phyloP scores from a whole-genome alignment of 805 yeast species.

The Barnettozyma botsteinii region DNA sequence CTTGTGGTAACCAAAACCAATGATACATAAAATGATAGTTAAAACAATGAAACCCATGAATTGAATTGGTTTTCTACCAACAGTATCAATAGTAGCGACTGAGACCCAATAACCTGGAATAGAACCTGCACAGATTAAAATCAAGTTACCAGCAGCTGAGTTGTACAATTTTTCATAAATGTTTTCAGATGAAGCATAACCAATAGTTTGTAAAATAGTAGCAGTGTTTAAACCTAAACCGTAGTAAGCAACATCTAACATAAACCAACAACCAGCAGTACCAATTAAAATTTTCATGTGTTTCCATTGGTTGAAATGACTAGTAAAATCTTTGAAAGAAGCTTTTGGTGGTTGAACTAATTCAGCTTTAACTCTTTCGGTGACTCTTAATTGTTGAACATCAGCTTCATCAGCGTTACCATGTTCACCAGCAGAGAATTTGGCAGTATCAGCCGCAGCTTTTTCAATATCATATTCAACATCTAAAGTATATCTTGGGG shows the following conservation, averaged over 20 bases:
- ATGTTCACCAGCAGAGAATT: constrained; percentile 42
- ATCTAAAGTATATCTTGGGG: constrained; percentile 87
- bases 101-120: constrained; percentile 91
- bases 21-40: constrained; percentile 66
- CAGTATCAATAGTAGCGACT: constrained; percentile 69
- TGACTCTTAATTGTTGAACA: constrained; percentile 39
- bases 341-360: constrained; percentile 70
- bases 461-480: constrained; percentile 53
- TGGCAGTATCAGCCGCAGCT: constrained; percentile 51
- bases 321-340: constrained; percentile 62
- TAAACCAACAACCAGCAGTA: constrained; percentile 90
- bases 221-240: constrained; percentile 85
- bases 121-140: constrained; percentile 90
- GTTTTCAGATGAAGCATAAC: constrained; percentile 68
- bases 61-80: constrained; percentile 87
- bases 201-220: constrained; percentile 72
- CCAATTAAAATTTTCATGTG: constrained; percentile 76
- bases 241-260: constrained; percentile 84
- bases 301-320: constrained; percentile 81
- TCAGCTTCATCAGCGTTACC: constrained; percentile 45
- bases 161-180: constrained; percentile 68
- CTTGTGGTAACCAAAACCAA: constrained; percentile 81
- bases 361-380: constrained; percentile 49
- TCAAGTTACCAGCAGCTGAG: constrained; percentile 86
- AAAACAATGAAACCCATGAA: constrained; percentile 66